Percentiles rank a stretch among this genome's conserved stretches.
Evolutionary conservation across 2,329 filamentous ascomycete genomes (phyloP).

Genomic region (Claviceps africana): DNA sequence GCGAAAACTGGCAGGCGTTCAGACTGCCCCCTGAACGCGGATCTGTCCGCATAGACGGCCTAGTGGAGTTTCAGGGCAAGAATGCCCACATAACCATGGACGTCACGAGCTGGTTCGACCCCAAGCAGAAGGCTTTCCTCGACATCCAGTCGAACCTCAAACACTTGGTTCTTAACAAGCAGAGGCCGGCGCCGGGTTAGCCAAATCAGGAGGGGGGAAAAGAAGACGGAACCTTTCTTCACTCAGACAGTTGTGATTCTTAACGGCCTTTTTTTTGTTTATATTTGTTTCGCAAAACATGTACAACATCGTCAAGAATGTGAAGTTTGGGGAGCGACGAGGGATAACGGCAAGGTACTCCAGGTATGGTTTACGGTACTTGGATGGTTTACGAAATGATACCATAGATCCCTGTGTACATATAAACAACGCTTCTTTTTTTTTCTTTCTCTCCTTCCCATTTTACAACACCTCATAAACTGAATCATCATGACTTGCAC

Average conservation of each 20-base stretch:
- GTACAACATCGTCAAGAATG: neutral
- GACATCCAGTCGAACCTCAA: conserved; percentile 28
- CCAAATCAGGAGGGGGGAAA: neutral
- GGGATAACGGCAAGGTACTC: neutral
- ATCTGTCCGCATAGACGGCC: conserved; percentile 36
- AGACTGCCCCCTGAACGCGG: conserved; percentile 33
- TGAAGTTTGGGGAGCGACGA: neutral
- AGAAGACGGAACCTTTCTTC: neutral
- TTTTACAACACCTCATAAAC: neutral
- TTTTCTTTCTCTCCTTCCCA: neutral
- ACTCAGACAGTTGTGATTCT: neutral
- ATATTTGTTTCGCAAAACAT: neutral
- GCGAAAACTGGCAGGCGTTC: conserved; percentile 32
- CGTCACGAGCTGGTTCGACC: conserved; percentile 40
- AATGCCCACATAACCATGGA: conserved; percentile 35
- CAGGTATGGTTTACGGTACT: conserved; percentile 6
- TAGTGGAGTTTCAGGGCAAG: conserved; percentile 37
- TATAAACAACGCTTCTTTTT: too few relatives aligned
- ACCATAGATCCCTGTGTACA: too few relatives aligned
- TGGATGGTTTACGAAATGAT: conserved; percentile 11
- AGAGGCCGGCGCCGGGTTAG: conserved; percentile 19
- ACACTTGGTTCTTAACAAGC: conserved; percentile 28
- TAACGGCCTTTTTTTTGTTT: neutral
- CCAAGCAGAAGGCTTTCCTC: conserved; percentile 34
- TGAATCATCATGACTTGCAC: neutral